phyloP scores from a whole-genome alignment of 2,329 filamentous ascomycete species.

The Cadophora gregata region DNA sequence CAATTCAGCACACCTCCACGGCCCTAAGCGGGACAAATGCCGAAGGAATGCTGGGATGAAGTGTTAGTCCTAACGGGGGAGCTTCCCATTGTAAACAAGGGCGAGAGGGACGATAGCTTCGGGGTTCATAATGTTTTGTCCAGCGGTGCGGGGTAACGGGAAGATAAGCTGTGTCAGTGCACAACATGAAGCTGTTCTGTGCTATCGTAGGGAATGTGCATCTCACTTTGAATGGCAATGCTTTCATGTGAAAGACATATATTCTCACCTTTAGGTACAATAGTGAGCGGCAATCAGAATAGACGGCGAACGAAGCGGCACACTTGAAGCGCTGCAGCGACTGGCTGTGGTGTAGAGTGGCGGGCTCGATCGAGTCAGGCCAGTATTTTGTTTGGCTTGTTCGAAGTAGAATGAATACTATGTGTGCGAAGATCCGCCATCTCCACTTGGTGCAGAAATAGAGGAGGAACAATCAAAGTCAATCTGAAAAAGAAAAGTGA shows the following conservation, averaged over 20 bases:
- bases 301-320: background rate
- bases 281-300: background rate
- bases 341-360: background rate
- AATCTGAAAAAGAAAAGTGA: no score
- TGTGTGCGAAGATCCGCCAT: background rate
- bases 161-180: background rate
- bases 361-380: background rate
- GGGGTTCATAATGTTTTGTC: background rate
- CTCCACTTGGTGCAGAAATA: background rate
- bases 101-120: background rate
- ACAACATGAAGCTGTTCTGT: background rate
- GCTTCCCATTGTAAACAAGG: background rate
- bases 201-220: background rate
- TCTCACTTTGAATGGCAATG: background rate
- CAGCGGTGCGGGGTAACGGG: constrained; percentile 4
- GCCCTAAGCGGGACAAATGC: constrained; percentile 4
- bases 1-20: constrained; percentile 11
- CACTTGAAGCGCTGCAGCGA: background rate
- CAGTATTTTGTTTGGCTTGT: background rate
- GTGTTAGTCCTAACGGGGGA: background rate
- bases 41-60: background rate
- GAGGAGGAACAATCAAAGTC: background rate
- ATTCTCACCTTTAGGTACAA: background rate
- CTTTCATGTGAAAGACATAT: background rate
- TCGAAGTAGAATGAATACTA: no score